Conservation (phyloP, 495 filamentous ascomycete genomes). For the Trypethelium eluteriae region DNA sequence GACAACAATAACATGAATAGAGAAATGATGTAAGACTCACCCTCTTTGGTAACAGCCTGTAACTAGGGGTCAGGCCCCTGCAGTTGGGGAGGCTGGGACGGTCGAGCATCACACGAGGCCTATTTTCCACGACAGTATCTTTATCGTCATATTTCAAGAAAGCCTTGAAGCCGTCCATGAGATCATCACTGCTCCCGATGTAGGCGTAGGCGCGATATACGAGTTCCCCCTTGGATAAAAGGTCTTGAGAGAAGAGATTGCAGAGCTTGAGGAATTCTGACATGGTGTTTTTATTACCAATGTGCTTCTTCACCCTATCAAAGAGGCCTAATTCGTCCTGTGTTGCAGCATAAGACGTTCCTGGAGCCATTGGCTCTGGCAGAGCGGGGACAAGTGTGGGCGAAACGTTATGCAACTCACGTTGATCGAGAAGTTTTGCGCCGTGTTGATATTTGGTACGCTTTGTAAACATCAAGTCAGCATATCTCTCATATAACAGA, state of each 20-base stretch:
- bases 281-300: slow-evolving; percentile 82
- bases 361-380: slow-evolving; percentile 76
- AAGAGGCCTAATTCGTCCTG: slow-evolving; percentile 86
- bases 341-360: slow-evolving; percentile 51
- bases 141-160: slow-evolving; percentile 64
- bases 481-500: background rate
- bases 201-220: slow-evolving; percentile 74
- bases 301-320: slow-evolving; percentile 91
- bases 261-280: slow-evolving; percentile 93
- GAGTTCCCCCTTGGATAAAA: slow-evolving; percentile 75
- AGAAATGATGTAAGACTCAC: slow-evolving; percentile 34
- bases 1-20: slow-evolving; percentile 7
- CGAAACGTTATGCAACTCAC: slow-evolving; percentile 65
- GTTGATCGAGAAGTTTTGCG: slow-evolving; percentile 52
- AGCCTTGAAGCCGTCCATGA: slow-evolving; percentile 74
- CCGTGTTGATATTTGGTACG: slow-evolving; percentile 45
- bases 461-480: slow-evolving; percentile 9
- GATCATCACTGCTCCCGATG: slow-evolving; percentile 78
- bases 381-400: slow-evolving; percentile 80
- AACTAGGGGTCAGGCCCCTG: slow-evolving; percentile 86
- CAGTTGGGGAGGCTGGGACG: slow-evolving; percentile 87
- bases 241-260: slow-evolving; percentile 83
- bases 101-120: slow-evolving; percentile 60
- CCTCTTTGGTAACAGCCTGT: slow-evolving; percentile 79
- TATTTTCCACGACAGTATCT: slow-evolving; percentile 72